A percentile compares a stretch with the other conserved stretches of the same genome.
phyloP scores from a whole-genome alignment of 176 grass and related monocot species.

The Bonia amplexicaulis region DNA sequence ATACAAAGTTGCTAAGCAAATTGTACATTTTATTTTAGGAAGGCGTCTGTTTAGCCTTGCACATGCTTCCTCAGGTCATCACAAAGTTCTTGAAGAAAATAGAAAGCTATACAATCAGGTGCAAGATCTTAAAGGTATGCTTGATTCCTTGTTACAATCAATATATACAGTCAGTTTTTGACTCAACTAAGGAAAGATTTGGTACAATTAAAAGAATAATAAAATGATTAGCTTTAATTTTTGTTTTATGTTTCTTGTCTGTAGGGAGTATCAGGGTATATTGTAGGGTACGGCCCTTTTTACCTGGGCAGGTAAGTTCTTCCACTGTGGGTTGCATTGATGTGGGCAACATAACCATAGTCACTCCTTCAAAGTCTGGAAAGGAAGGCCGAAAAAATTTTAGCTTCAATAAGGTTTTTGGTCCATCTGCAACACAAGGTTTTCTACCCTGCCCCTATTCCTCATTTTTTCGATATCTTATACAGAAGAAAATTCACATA shows the following conservation, averaged over 20 bases:
- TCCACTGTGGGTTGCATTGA: conserved; percentile 73
- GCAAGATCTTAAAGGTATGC: conserved; percentile 96
- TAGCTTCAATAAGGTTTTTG: conserved; percentile 96
- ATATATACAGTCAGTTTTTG: background rate
- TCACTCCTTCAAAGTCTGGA: conserved; percentile 70
- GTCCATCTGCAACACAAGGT: conserved; percentile 92
- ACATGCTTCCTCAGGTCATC: conserved; percentile 85
- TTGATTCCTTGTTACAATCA: background rate
- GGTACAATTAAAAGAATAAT: background rate
- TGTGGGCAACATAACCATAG: conserved; percentile 77
- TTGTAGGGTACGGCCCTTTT: conserved; percentile 89
- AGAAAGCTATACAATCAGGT: conserved; percentile 96
- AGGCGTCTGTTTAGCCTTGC: conserved; percentile 77
- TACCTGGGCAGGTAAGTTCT: conserved; percentile 78
- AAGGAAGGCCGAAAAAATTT: conserved; percentile 81
- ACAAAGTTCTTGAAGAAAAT: conserved; percentile 98
- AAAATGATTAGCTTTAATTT: conserved; percentile 25
- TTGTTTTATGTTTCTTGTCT: conserved; percentile 4
- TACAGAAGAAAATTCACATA: conserved; percentile 8
- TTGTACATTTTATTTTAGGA: conserved; percentile 48
- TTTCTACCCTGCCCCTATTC: conserved; percentile 1
- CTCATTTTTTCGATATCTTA: background rate
- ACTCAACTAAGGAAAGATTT: background rate
- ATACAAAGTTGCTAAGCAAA: conserved; percentile 16
- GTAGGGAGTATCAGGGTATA: conserved; percentile 98